Conservation (phyloP, 352 stramenopile genomes). For the Phytophthora hibernalis region DNA sequence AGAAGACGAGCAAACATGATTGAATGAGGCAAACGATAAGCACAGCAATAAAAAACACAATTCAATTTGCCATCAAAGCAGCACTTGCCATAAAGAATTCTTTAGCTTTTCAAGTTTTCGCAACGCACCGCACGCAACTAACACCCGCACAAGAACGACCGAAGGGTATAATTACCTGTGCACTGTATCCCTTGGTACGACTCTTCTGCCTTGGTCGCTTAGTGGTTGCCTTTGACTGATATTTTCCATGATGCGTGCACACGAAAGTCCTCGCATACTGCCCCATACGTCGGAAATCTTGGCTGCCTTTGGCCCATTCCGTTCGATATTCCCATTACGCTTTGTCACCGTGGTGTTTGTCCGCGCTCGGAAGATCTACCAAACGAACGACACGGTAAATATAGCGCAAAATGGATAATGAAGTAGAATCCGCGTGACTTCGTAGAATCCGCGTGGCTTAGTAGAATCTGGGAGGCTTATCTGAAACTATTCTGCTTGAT, state of each 20-base stretch:
- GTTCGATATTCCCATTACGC: slow-evolving; percentile 1
- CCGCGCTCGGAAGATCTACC: not conserved
- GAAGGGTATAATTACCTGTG: slow-evolving; percentile 1
- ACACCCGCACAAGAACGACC: too few species aligned
- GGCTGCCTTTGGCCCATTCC: not conserved
- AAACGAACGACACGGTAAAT: not conserved
- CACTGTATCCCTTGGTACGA: not conserved
- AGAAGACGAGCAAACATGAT: too few species aligned
- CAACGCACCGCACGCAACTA: too few species aligned
- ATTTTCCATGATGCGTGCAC: too few species aligned
- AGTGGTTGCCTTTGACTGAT: not conserved
- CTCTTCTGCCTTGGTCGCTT: slow-evolving; percentile 1
- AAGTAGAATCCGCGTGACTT: too few species aligned
- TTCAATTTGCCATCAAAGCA: not conserved
- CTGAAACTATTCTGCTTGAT: too few species aligned
- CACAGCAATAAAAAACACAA: not conserved
- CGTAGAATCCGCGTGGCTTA: too few species aligned
- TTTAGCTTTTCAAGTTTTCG: too few species aligned
- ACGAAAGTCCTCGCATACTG: slow-evolving; percentile 10
- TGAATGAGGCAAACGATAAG: too few species aligned
- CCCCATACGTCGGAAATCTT: not conserved
- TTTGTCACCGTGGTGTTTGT: slow-evolving; percentile 5
- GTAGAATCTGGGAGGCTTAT: too few species aligned
- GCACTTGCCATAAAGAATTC: too few species aligned
- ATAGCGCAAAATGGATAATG: too few species aligned